A percentile compares a stretch with the other conserved stretches of the same genome.
Conservation (phyloP, 1,284 basidiomycete genomes). For the Trametes pubescens region DNA sequence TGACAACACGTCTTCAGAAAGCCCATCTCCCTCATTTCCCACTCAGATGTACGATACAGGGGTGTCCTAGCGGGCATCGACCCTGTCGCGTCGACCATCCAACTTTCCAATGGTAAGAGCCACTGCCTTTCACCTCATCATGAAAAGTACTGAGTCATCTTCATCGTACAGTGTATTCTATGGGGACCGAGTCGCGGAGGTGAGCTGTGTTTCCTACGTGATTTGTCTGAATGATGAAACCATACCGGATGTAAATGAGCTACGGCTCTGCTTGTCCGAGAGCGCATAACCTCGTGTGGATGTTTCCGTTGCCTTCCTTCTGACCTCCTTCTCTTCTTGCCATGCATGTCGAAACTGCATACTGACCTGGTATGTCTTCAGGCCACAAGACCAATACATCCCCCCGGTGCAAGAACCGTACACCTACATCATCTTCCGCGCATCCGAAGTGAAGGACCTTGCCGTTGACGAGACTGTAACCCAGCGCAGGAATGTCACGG, state of each 20-base stretch:
- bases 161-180: slow-evolving; percentile 72
- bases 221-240: slow-evolving; percentile 50
- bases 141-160: neutral
- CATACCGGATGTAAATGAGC: slow-evolving; percentile 73
- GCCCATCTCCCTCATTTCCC: slow-evolving; percentile 90
- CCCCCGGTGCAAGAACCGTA: slow-evolving; percentile 81
- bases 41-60: slow-evolving; percentile 90
- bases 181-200: slow-evolving; percentile 88
- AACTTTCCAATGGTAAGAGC: slow-evolving; percentile 81
- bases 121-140: slow-evolving; percentile 6
- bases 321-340: slow-evolving; percentile 45
- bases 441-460: slow-evolving; percentile 83
- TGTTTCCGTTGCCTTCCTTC: slow-evolving; percentile 80
- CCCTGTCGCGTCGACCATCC: slow-evolving; percentile 83
- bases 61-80: slow-evolving; percentile 89
- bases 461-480: slow-evolving; percentile 73
- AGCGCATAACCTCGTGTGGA: slow-evolving; percentile 78
- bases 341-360: slow-evolving; percentile 16
- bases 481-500: slow-evolving; percentile 66
- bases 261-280: slow-evolving; percentile 61
- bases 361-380: slow-evolving; percentile 43
- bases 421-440: slow-evolving; percentile 84
- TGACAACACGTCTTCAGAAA: slow-evolving; percentile 59
- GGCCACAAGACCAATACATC: slow-evolving; percentile 76
- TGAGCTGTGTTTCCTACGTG: slow-evolving; percentile 51